Conservation (phyloP, 176 grass and related monocot species). For the Carex kokanica region DNA sequence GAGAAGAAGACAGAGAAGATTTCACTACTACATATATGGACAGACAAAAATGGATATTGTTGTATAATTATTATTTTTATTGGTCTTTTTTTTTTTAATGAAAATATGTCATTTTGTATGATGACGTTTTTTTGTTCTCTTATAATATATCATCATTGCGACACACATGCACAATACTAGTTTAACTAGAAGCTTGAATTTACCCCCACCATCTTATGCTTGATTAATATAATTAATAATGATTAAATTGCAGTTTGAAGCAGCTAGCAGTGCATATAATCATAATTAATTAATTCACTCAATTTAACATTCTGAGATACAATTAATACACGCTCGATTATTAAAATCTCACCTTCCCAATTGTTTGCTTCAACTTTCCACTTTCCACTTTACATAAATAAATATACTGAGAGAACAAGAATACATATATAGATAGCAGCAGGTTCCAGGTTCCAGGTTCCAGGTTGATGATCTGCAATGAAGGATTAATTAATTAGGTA, state of each 20-base stretch:
- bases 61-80: too few relatives aligned
- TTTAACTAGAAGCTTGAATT: background rate
- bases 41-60: too few relatives aligned
- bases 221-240: background rate
- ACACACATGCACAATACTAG: too few relatives aligned
- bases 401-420: background rate
- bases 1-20: too few relatives aligned
- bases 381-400: background rate
- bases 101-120: too few relatives aligned
- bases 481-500: too few relatives aligned
- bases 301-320: background rate
- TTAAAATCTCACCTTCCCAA: background rate
- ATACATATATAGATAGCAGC: background rate
- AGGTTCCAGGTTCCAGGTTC: constrained; percentile 5
- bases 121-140: too few relatives aligned
- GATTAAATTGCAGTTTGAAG: background rate
- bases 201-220: background rate
- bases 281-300: background rate
- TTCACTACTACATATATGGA: too few relatives aligned
- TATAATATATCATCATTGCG: too few relatives aligned
- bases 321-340: background rate
- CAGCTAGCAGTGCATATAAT: background rate
- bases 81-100: too few relatives aligned
- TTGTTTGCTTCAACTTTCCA: background rate
- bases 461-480: background rate